These are phyloP conservation scores for Trametes sanguinea DNA, from an alignment of 768 basidiomycete species.

Conservation along the genomic window DNA sequence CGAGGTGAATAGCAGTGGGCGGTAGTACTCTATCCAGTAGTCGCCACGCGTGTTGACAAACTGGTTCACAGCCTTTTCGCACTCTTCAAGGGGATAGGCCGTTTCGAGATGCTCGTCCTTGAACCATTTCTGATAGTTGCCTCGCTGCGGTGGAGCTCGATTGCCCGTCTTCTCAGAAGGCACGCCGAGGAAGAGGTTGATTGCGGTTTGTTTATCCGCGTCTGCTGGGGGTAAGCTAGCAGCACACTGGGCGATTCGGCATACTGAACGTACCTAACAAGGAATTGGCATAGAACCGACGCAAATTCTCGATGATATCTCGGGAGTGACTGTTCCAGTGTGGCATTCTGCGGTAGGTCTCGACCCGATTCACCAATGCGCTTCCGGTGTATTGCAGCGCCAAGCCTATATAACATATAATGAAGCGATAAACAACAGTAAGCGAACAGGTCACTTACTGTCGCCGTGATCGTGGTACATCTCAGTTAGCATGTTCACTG, in stretches of 20 bases:
- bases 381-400: slow-evolving; percentile 97
- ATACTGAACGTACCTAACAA: slow-evolving; percentile 61
- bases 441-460: slow-evolving; percentile 50
- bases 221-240: slow-evolving; percentile 47
- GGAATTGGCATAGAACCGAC: slow-evolving; percentile 94
- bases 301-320: slow-evolving; percentile 93
- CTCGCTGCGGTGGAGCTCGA: slow-evolving; percentile 50
- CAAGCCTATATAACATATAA: slow-evolving; percentile 56
- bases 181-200: slow-evolving; percentile 94
- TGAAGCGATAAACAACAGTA: too few species aligned
- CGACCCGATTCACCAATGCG: slow-evolving; percentile 92
- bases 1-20: slow-evolving; percentile 80
- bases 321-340: slow-evolving; percentile 98
- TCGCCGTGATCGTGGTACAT: slow-evolving; percentile 99
- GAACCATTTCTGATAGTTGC: slow-evolving; percentile 87
- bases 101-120: slow-evolving; percentile 67
- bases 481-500: slow-evolving; percentile 94
- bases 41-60: slow-evolving; percentile 66
- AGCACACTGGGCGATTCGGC: neutral
- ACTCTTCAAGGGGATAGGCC: slow-evolving; percentile 67
- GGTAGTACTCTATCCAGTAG: slow-evolving; percentile 89
- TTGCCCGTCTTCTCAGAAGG: slow-evolving; percentile 49
- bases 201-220: slow-evolving; percentile 95
- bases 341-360: slow-evolving; percentile 92
- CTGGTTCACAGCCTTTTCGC: slow-evolving; percentile 57